Evolutionary conservation across 1,284 basidiomycete genomes (phyloP), one percentile per base, ranked within the genome.

Genomic region (Coniferiporia weirii): DNA sequence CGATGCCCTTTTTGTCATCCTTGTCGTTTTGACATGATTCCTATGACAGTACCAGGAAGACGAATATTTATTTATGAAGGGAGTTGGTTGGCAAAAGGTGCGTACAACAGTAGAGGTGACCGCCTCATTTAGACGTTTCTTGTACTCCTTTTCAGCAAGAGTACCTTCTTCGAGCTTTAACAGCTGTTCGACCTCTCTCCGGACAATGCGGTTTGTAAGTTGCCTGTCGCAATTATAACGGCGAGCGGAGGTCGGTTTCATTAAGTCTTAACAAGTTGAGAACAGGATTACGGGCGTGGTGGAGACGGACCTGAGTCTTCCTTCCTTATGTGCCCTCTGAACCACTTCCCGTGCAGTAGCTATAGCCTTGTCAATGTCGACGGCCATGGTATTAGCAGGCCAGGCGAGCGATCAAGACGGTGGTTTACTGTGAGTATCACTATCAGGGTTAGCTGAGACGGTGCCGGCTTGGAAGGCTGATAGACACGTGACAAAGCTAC

Each of bases 191-290:
- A 83, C 59, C n/a, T 71, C 65, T 54, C 69, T 67, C 15, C 81
- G 77, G 35, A 83, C 73, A 20, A 75, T 72, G n/a, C 77, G 76
- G 38, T 74, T 72, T 0, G 81, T 84, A 10, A 80, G 66, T 40
- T 73, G 63, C 47, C 81, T 85, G 59, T 8, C 7, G 32, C n/a
- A 36, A 49, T 38, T 6, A 43, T 38, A 27, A 12, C 19, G 17
- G 15, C 10, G 15, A 34, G 38, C 27, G 12, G 36, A 15, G 19
- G 12, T 12, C n/a, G 32, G 20, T 48, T 60, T 54, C 58, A 6
- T 12, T 17, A 36, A 32, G 44, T 47, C 35, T 12, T 9, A 36
- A 13, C 36, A 27, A 12, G 22, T 40, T 48, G 27, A 40, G 15
- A 19, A 10, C 17, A 35, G 3, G 4, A 17, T 46, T 8, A 17